Percentiles rank a stretch among this genome's conserved stretches.
Evolutionary conservation across 164 flowering plant genomes (phyloP).

Genomic region (Tetracentron sinense): DNA sequence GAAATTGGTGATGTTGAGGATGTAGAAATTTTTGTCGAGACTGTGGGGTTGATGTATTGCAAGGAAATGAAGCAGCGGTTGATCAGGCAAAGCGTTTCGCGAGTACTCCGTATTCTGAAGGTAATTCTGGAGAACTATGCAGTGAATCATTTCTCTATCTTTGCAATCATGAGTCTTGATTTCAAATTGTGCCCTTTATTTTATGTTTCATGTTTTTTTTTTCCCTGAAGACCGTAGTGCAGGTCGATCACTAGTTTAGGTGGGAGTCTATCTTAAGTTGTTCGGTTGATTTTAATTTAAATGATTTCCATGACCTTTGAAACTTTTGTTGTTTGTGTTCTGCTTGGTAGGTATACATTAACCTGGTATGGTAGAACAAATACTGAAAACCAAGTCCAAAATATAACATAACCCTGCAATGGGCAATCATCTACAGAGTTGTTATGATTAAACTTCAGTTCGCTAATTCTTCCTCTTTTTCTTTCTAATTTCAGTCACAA

Average conservation of each 20-base stretch:
- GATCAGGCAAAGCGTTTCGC: slow-evolving; percentile 79
- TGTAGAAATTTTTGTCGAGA: slow-evolving; percentile 87
- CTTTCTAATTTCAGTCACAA: no score
- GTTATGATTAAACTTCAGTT: not conserved
- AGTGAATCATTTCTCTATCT: not conserved
- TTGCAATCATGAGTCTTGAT: not conserved
- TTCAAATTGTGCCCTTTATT: not conserved
- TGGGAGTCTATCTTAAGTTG: not conserved
- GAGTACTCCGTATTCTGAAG: slow-evolving; percentile 90
- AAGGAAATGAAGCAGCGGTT: slow-evolving; percentile 81
- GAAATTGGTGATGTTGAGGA: slow-evolving; percentile 85
- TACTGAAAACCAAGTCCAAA: no score
- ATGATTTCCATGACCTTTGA: no score
- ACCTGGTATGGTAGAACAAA: no score
- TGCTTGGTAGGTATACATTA: no score
- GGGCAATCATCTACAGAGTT: no score
- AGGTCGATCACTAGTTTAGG: no score
- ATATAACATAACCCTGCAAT: no score
- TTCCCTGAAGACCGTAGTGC: not conserved
- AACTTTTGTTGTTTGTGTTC: no score
- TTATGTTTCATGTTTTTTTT: no score
- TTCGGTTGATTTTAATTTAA: no score
- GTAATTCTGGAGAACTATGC: slow-evolving; percentile 33
- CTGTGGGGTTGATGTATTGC: slow-evolving; percentile 93
- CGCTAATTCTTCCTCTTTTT: no score